Percentiles rank a stretch among this genome's conserved stretches.
These are phyloP conservation scores for Glebionis coronaria DNA, from an alignment of 129 eudicot genomes.

Conservation along the genomic window DNA sequence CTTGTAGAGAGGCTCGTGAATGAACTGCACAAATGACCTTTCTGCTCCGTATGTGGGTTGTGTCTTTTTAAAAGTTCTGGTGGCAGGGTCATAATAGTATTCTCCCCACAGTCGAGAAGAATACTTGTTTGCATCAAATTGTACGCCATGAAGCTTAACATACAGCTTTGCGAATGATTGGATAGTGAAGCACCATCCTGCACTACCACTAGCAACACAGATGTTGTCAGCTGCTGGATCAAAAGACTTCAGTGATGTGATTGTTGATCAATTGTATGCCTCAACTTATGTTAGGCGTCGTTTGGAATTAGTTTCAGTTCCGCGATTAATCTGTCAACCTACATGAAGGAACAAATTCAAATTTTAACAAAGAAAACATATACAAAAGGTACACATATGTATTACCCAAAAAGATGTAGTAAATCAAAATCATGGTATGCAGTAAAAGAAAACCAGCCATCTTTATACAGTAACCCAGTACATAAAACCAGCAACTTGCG, in stretches of 20 bases:
- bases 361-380: conserved; percentile 10
- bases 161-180: conserved; percentile 95
- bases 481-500: too few species aligned
- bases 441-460: too few species aligned
- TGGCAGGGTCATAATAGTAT: conserved; percentile 64
- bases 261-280: conserved; percentile 92
- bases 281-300: conserved; percentile 87
- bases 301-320: conserved; percentile 91
- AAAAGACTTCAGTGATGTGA: conserved; percentile 79
- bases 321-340: conserved; percentile 81
- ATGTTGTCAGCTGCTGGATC: conserved; percentile 86
- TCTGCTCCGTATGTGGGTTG: conserved; percentile 75
- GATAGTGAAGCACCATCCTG: conserved; percentile 98
- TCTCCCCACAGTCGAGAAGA: conserved; percentile 98
- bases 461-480: too few species aligned
- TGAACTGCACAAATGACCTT: too few species aligned
- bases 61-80: conserved; percentile 72
- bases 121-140: conserved; percentile 81
- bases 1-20: conserved; percentile 92
- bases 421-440: too few species aligned
- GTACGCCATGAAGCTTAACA: conserved; percentile 85
- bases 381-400: too few species aligned
- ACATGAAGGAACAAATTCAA: too few species aligned
- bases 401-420: too few species aligned
- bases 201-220: conserved; percentile 94